Conservation (phyloP, 768 basidiomycete genomes). For the Tulasnella sp. region DNA sequence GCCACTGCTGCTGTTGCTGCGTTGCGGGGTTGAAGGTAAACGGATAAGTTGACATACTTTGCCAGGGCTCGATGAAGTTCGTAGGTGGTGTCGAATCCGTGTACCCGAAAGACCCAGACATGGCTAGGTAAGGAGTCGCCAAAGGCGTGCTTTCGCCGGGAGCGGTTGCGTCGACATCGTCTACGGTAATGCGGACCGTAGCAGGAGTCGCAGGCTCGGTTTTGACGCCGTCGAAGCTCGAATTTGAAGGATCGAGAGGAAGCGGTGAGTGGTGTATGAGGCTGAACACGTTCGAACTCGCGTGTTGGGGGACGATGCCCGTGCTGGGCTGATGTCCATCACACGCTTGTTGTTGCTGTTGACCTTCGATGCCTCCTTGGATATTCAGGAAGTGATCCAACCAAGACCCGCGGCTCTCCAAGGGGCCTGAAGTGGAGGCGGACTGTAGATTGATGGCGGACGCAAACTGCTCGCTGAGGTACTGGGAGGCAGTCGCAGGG, state of each 20-base stretch:
- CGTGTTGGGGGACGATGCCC: no score
- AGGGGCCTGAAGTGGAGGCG: no score
- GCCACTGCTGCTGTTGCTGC: not conserved
- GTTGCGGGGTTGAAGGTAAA: not conserved
- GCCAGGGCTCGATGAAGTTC: conserved; percentile 4
- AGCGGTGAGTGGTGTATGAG: not conserved
- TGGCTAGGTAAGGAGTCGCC: not conserved
- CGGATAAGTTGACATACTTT: not conserved
- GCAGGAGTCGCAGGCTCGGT: not conserved
- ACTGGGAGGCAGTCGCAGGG: no score
- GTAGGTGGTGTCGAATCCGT: not conserved
- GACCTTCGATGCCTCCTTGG: no score
- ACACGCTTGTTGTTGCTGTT: no score
- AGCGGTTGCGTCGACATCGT: not conserved
- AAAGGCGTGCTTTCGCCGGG: not conserved
- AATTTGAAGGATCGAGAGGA: not conserved
- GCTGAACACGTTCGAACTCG: no score
- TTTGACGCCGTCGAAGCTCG: not conserved
- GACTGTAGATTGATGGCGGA: no score
- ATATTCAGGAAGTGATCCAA: no score
- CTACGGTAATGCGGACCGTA: conserved; percentile 5
- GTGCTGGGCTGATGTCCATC: no score
- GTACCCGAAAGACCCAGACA: not conserved
- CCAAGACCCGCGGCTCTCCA: no score
- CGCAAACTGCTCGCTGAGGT: no score